Evolutionary conservation across 805 yeast species (phyloP).

Genomic region (Lachancea sp.): DNA sequence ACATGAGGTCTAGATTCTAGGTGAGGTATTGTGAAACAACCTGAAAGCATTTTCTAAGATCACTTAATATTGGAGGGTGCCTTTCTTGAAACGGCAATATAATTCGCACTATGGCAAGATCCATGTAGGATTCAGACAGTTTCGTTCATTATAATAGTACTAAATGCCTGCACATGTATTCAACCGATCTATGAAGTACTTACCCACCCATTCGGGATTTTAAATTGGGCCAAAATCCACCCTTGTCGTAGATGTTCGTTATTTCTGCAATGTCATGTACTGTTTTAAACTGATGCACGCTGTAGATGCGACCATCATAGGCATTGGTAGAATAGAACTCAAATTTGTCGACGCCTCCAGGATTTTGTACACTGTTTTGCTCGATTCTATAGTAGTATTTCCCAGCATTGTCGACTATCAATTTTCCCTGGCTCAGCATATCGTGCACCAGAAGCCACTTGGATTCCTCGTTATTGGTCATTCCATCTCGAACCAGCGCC

Average conservation of each 20-base stretch:
- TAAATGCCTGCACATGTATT: too few relatives aligned
- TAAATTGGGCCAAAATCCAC: slow-evolving; percentile 23
- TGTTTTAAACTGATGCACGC: slow-evolving; percentile 9
- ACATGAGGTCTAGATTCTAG: too few relatives aligned
- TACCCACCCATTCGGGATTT: slow-evolving; percentile 10
- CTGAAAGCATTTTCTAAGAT: too few relatives aligned
- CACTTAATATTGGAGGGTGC: too few relatives aligned
- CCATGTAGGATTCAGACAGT: too few relatives aligned
- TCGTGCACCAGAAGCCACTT: slow-evolving; percentile 66
- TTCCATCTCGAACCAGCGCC: slow-evolving; percentile 52
- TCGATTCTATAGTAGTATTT: slow-evolving; percentile 7
- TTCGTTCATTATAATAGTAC: too few relatives aligned
- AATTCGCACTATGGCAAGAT: too few relatives aligned
- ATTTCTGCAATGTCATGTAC: slow-evolving; percentile 19
- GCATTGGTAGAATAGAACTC: slow-evolving; percentile 26
- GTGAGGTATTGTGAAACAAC: too few relatives aligned
- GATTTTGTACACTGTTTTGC: too few relatives aligned
- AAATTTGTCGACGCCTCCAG: slow-evolving; percentile 4
- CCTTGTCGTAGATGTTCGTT: slow-evolving; percentile 29
- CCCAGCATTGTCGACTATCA: slow-evolving; percentile 23
- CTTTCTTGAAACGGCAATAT: too few relatives aligned
- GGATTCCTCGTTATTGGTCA: slow-evolving; percentile 66
- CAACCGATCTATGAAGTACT: neutral
- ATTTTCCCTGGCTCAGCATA: slow-evolving; percentile 37
- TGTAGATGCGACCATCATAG: slow-evolving; percentile 23